A percentile compares a stretch with the other conserved stretches of the same genome.
Conservation (phyloP, 1,139 yeast species). For the Kodamaea fungicola region DNA sequence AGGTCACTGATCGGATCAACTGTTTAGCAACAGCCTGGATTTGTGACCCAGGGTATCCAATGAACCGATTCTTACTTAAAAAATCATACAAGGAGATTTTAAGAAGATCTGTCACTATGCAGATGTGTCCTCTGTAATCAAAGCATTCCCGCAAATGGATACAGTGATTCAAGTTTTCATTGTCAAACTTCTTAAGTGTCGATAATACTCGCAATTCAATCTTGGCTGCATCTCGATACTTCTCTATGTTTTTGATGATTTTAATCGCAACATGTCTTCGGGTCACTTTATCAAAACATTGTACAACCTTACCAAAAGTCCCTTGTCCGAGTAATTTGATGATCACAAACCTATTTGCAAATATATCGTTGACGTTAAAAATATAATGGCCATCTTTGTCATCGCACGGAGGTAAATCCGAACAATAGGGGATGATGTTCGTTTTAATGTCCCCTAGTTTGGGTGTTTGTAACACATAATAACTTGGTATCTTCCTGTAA, state of each 20-base stretch:
- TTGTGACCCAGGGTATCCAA: constrained; percentile 78
- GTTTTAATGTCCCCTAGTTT: constrained; percentile 45
- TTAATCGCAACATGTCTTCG: constrained; percentile 81
- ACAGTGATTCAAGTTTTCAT: constrained; percentile 63
- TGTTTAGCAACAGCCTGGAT: constrained; percentile 89
- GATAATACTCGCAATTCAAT: constrained; percentile 77
- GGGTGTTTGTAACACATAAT: constrained; percentile 37
- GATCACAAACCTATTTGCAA: constrained; percentile 67
- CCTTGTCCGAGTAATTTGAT: constrained; percentile 86
- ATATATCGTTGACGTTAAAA: constrained; percentile 53
- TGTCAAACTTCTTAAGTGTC: constrained; percentile 74
- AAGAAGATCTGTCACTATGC: constrained; percentile 84
- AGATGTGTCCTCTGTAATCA: constrained; percentile 90
- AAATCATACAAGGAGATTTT: constrained; percentile 89
- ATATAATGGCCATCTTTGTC: constrained; percentile 87
- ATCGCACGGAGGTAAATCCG: constrained; percentile 48
- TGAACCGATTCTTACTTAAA: constrained; percentile 69
- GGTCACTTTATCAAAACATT: constrained; percentile 57
- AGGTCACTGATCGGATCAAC: constrained; percentile 79
- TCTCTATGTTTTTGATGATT: constrained; percentile 76
- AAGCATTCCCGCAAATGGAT: constrained; percentile 86
- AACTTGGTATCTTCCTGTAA: constrained; percentile 38
- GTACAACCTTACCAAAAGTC: constrained; percentile 93
- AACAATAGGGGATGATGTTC: constrained; percentile 36
- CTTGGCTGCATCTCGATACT: constrained; percentile 81